phyloP scores from a whole-genome alignment of 2,329 filamentous ascomycete species.

The Zelopaecilomyces penicillatus region DNA sequence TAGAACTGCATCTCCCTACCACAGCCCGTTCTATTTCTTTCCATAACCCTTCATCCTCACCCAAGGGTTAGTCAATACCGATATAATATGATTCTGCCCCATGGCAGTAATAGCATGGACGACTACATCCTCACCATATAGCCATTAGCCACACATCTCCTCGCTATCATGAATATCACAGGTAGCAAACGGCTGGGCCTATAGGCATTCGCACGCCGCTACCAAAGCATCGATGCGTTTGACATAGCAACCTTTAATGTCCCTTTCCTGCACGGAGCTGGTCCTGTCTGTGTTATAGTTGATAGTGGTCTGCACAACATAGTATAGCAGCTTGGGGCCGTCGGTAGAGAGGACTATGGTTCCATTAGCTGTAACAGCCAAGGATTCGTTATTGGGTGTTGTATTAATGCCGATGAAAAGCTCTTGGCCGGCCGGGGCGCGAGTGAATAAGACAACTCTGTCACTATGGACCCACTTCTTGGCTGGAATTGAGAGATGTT shows the following conservation, averaged over 20 bases:
- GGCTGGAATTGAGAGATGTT: conserved; percentile 7
- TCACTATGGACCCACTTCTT: conserved; percentile 29
- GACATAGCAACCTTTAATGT: conserved; percentile 31
- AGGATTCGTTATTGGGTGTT: conserved; percentile 26
- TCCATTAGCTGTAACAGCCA: conserved; percentile 14
- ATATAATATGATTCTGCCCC: conserved; percentile 32
- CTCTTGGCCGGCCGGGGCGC: conserved; percentile 25
- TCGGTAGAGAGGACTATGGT: conserved; percentile 15
- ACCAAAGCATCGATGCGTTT: conserved; percentile 23
- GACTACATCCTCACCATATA: conserved; percentile 35
- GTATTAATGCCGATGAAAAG: conserved; percentile 30
- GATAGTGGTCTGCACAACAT: conserved; percentile 34
- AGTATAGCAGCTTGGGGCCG: conserved; percentile 25
- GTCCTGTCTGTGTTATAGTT: conserved; percentile 32
- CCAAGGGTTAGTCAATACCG: conserved; percentile 24
- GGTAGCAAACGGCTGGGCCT: conserved; percentile 21
- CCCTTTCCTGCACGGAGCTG: conserved; percentile 23
- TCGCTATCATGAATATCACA: conserved; percentile 24
- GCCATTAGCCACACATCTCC: conserved; percentile 25
- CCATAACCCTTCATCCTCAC: no score
- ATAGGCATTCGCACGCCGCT: conserved; percentile 26
- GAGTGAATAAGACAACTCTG: conserved; percentile 29
- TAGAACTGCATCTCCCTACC: no score
- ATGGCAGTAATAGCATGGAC: conserved; percentile 34
- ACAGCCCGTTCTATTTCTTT: no score